Conservation (phyloP, 2,329 filamentous ascomycete species). For the Penicillium sp. region DNA sequence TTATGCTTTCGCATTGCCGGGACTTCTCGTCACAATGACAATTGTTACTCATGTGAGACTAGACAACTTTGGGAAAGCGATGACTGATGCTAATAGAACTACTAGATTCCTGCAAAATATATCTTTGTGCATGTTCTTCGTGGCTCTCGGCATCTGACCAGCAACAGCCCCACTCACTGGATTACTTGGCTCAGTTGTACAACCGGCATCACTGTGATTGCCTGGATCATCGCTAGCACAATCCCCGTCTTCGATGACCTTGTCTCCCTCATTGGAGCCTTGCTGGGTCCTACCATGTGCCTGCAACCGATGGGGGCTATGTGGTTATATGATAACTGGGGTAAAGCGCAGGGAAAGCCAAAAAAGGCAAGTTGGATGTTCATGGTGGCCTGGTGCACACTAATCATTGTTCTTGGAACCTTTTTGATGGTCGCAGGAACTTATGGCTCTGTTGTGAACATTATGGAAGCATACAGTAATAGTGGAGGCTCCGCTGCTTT, state of each 20-base stretch:
- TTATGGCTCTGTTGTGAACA: slow-evolving; percentile 45
- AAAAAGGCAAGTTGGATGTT: slow-evolving; percentile 14
- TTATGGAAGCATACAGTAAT: slow-evolving; percentile 34
- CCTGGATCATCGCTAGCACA: slow-evolving; percentile 27
- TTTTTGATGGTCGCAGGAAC: slow-evolving; percentile 49
- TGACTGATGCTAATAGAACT: too few species aligned
- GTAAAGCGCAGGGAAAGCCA: slow-evolving; percentile 11
- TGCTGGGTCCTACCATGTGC: slow-evolving; percentile 23
- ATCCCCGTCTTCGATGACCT: slow-evolving; percentile 27
- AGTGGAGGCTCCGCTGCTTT: slow-evolving; percentile 37
- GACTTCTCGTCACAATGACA: slow-evolving; percentile 29
- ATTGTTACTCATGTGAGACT: slow-evolving; percentile 24
- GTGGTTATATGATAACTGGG: slow-evolving; percentile 48
- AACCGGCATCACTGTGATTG: slow-evolving; percentile 15
- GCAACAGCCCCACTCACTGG: slow-evolving; percentile 24
- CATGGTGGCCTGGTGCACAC: slow-evolving; percentile 23
- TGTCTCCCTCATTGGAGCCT: slow-evolving; percentile 25
- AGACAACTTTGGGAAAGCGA: too few species aligned
- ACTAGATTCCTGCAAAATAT: slow-evolving; percentile 20
- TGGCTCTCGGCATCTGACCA: slow-evolving; percentile 18
- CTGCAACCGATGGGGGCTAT: slow-evolving; percentile 39
- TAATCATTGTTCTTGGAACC: slow-evolving; percentile 37
- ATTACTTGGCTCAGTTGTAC: slow-evolving; percentile 24
- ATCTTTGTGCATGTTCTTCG: slow-evolving; percentile 23
- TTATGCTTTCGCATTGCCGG: slow-evolving; percentile 42